A percentile compares a stretch with the other conserved stretches of the same genome.
These are phyloP conservation scores for Lecanoromycetidae sp. DNA, from an alignment of 2,329 filamentous ascomycete species.

Conservation along the genomic window DNA sequence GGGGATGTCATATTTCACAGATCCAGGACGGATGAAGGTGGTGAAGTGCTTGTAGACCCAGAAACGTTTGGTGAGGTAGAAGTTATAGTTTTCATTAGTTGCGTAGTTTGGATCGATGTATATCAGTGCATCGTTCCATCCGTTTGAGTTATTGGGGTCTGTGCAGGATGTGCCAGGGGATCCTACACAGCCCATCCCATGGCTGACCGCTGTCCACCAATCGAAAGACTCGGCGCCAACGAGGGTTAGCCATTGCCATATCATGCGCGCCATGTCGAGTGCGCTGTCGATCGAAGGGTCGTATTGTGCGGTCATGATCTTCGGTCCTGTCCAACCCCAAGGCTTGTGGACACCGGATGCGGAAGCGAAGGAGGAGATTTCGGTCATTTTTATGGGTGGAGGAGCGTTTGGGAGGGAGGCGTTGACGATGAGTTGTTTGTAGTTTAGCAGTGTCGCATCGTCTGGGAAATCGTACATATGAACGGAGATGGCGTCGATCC, in stretches of 20 bases:
- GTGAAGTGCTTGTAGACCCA: conserved; percentile 13
- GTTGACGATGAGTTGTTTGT: conserved; percentile 5
- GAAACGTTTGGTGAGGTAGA: conserved; percentile 19
- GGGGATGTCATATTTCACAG: conserved; percentile 9
- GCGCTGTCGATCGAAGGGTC: conserved; percentile 10
- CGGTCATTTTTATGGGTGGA: conserved; percentile 12
- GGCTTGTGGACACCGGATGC: not conserved
- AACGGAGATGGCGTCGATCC: conserved; percentile 9
- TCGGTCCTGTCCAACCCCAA: conserved; percentile 7
- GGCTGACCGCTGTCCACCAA: conserved; percentile 13
- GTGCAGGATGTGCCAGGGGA: not conserved
- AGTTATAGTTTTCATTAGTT: conserved; percentile 7
- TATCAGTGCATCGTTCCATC: conserved; percentile 9
- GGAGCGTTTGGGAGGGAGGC: not conserved
- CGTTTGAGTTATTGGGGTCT: not conserved
- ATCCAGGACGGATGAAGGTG: conserved; percentile 5
- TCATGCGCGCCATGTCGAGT: conserved; percentile 11
- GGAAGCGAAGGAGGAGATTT: conserved; percentile 8
- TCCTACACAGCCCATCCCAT: conserved; percentile 10
- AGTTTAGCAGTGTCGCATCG: conserved; percentile 12
- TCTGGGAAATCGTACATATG: conserved; percentile 15
- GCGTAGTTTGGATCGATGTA: conserved; percentile 6
- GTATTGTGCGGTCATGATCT: not conserved
- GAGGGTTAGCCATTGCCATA: conserved; percentile 13
- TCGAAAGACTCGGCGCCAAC: conserved; percentile 13